Base-by-base conservation (phyloP, 768 basidiomycete species). In the Suillus subaureus region DNA sequence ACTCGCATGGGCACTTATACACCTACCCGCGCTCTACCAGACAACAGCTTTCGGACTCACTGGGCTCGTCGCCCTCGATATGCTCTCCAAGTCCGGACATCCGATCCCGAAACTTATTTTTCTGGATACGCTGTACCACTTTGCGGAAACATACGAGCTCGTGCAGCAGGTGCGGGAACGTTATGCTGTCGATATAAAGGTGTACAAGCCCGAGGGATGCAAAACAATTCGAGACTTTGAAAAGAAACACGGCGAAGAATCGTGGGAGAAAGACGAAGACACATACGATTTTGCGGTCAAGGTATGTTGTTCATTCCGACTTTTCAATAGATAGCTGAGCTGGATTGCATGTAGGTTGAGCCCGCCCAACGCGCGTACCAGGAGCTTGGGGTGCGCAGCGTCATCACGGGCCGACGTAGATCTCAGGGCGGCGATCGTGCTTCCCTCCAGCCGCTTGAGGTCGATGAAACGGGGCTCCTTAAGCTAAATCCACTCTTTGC, bases 31-130 rank as follows among this genome's bases (percentile, higher is more conserved):
- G 8, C 81, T 99, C 23, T 89, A 88, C 77, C 97, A 99, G 76
- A 98, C 97, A 7, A 99, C 97, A 6, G 97, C 97, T 0, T 97
- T 99, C 73, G 97, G 97, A 8, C 84, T 98, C 66, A 98, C 96
- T 0, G 97, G 97, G 12, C 88, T 96, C 62, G 95, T 94, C 63
- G 90, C 95, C 23, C 89, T 93, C 67, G 95, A 97, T 76, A 97
- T 99, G 94, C 87, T 99, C 62, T 90, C 93, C 40, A 92, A 93
- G 76, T 60, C 58, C 1, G 40, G 58, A 4, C 40, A 31, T 11
- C 40, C 58, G 26, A 81, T 96, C 67, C 93, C 93, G 1, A 94
- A 96, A 1, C 84, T 98, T 23, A 95, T 99, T 80, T 99, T 99
- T 81, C 79, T 98, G 74, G 96, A 99, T 80, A 99, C 97, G 0